Percentiles rank a stretch among this genome's conserved stretches.
These are phyloP conservation scores for Scheffersomyces quercinus DNA, from an alignment of 1,139 yeast species.

Conservation along the genomic window DNA sequence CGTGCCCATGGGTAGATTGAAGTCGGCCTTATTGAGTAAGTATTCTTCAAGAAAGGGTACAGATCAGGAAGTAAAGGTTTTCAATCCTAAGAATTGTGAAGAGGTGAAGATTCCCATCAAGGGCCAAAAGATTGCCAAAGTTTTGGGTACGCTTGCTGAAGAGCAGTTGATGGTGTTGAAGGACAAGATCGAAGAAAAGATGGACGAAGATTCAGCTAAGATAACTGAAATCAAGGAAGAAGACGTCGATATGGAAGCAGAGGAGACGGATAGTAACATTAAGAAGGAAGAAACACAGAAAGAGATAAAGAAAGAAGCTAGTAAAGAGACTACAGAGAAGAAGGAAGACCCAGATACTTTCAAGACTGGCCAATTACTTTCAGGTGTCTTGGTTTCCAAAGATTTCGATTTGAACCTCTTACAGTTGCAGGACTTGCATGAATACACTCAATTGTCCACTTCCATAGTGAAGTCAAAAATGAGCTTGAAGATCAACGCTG, in stretches of 20 bases:
- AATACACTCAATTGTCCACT: slow-evolving; percentile 83
- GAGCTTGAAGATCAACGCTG: slow-evolving; percentile 74
- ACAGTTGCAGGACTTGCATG: slow-evolving; percentile 83
- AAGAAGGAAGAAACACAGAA: slow-evolving; percentile 4
- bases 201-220: slow-evolving; percentile 15
- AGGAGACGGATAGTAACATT: slow-evolving; percentile 3
- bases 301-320: slow-evolving; percentile 5
- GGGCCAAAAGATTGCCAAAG: slow-evolving; percentile 84
- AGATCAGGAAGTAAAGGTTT: slow-evolving; percentile 87
- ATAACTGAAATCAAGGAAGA: slow-evolving; percentile 18
- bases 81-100: slow-evolving; percentile 90
- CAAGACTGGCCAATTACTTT: slow-evolving; percentile 48
- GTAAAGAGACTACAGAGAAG: slow-evolving; percentile 6
- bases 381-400: slow-evolving; percentile 90
- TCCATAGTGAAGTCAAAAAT: slow-evolving; percentile 84
- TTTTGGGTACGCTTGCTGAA: slow-evolving; percentile 75
- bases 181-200: slow-evolving; percentile 28
- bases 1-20: slow-evolving; percentile 95
- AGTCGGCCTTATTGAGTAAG: slow-evolving; percentile 87
- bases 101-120: slow-evolving; percentile 74
- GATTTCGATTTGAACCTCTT: slow-evolving; percentile 85
- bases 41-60: slow-evolving; percentile 82
- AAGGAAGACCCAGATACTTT: slow-evolving; percentile 11
- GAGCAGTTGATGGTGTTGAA: slow-evolving; percentile 38
- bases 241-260: slow-evolving; percentile 5